These are phyloP conservation scores for Pseudomassariella vexata DNA, from an alignment of 2,329 filamentous ascomycete species.

Conservation along the genomic window DNA sequence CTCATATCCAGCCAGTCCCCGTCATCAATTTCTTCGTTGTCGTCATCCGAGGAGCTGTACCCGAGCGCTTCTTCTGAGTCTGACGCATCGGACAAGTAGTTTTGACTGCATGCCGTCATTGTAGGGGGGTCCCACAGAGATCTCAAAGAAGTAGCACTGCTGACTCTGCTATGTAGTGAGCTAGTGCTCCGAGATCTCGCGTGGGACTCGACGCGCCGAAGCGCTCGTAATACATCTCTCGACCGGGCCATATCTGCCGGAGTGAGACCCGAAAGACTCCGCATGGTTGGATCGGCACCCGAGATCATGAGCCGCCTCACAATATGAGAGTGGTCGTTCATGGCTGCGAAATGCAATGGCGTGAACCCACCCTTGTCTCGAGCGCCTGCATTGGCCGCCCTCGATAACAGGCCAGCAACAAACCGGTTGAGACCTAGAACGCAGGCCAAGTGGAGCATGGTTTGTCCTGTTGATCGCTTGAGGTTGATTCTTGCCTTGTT, in stretches of 20 bases:
- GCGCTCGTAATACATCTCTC: constrained; percentile 55
- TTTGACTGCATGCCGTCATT: constrained; percentile 21
- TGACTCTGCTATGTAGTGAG: constrained; percentile 54
- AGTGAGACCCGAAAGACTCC: constrained; percentile 64
- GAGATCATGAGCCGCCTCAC: constrained; percentile 68
- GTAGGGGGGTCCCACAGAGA: constrained; percentile 60
- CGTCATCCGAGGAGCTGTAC: constrained; percentile 22
- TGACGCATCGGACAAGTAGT: constrained; percentile 36
- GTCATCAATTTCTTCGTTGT: constrained; percentile 31
- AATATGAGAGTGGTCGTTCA: constrained; percentile 71
- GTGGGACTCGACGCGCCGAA: constrained; percentile 56
- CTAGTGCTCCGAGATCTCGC: constrained; percentile 62
- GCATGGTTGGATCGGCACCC: constrained; percentile 65
- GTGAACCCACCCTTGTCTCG: constrained; percentile 77
- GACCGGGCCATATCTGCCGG: constrained; percentile 67
- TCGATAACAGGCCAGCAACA: constrained; percentile 68
- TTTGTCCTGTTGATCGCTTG: constrained; percentile 62
- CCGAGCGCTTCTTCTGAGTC: constrained; percentile 32
- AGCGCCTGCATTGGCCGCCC: constrained; percentile 70
- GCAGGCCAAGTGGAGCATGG: constrained; percentile 74
- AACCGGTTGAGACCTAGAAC: constrained; percentile 70
- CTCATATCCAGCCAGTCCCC: constrained; percentile 32
- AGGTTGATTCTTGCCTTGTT: constrained; percentile 63
- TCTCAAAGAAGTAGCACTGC: constrained; percentile 60
- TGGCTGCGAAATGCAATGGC: constrained; percentile 73